These are phyloP conservation scores for Bretziella fagacearum DNA, from an alignment of 2,329 filamentous ascomycete genomes.

Conservation along the genomic window DNA sequence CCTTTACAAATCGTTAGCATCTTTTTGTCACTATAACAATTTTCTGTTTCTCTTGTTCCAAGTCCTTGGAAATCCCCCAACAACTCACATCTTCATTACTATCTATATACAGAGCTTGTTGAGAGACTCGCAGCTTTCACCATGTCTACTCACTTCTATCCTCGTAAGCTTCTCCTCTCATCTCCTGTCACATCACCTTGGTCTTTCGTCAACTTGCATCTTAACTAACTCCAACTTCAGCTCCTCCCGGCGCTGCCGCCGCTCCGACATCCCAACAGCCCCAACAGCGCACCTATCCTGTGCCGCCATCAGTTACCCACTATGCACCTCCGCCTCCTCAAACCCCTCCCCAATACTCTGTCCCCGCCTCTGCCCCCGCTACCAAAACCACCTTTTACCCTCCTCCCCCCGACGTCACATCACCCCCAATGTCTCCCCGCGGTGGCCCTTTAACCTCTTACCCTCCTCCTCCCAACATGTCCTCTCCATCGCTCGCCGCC, in stretches of 20 bases:
- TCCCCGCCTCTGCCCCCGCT: conserved; percentile 28
- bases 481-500: conserved; percentile 16
- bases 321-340: conserved; percentile 11
- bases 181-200: too few species aligned
- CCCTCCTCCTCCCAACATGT: conserved; percentile 21
- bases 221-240: conserved; percentile 19
- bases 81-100: neutral
- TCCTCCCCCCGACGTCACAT: conserved; percentile 23
- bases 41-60: too few species aligned
- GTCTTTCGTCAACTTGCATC: conserved; percentile 14
- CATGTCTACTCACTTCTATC: conserved; percentile 24
- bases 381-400: conserved; percentile 30
- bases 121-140: neutral
- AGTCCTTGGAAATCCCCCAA: too few species aligned
- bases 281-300: conserved; percentile 14
- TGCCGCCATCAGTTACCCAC: conserved; percentile 1
- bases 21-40: too few species aligned
- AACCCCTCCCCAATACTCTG: conserved; percentile 16
- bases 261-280: conserved; percentile 18
- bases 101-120: neutral
- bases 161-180: conserved; percentile 24
- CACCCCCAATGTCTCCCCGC: conserved; percentile 19
- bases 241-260: conserved; percentile 26
- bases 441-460: conserved; percentile 21
- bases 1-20: too few species aligned